phyloP scores from a whole-genome alignment of 2,329 filamentous ascomycete species.

The Leptographium lundbergii region DNA sequence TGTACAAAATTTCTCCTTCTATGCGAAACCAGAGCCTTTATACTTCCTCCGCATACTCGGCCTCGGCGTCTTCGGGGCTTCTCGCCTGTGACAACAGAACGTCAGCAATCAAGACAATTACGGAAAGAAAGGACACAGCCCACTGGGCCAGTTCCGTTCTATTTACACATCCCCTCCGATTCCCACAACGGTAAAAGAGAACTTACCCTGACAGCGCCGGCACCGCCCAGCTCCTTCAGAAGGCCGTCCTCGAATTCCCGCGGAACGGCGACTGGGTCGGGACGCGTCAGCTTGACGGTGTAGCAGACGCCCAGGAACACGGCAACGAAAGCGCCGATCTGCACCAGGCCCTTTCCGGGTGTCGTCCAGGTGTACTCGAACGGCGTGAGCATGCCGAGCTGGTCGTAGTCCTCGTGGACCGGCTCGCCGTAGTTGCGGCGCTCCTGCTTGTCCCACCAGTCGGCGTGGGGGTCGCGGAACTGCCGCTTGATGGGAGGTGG shows the following conservation, averaged over 20 bases:
- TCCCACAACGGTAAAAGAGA: not conserved
- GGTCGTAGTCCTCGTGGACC: constrained; percentile 91
- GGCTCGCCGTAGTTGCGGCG: constrained; percentile 94
- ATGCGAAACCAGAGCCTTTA: not conserved
- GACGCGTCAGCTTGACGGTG: constrained; percentile 55
- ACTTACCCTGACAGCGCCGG: constrained; percentile 48
- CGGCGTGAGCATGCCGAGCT: constrained; percentile 77
- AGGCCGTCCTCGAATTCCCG: constrained; percentile 61
- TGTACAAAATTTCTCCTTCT: not conserved
- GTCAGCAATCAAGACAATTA: too few species aligned
- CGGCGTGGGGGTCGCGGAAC: constrained; percentile 81
- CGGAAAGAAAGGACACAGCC: not conserved
- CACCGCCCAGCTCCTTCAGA: constrained; percentile 61
- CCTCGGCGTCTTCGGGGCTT: constrained; percentile 1
- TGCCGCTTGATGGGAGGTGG: constrained; percentile 72
- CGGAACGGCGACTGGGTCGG: constrained; percentile 57
- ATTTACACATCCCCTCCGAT: not conserved
- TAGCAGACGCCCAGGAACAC: constrained; percentile 53
- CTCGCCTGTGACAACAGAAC: not conserved
- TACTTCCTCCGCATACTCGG: not conserved
- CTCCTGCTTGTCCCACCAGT: constrained; percentile 98
- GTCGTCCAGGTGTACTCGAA: constrained; percentile 78
- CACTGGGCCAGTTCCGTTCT: not conserved
- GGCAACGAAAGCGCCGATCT: constrained; percentile 55
- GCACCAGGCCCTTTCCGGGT: constrained; percentile 54